Percentiles rank a stretch among this genome's conserved stretches.
Conservation (phyloP, 2,329 filamentous ascomycete genomes). For the Cadophora gregata region DNA sequence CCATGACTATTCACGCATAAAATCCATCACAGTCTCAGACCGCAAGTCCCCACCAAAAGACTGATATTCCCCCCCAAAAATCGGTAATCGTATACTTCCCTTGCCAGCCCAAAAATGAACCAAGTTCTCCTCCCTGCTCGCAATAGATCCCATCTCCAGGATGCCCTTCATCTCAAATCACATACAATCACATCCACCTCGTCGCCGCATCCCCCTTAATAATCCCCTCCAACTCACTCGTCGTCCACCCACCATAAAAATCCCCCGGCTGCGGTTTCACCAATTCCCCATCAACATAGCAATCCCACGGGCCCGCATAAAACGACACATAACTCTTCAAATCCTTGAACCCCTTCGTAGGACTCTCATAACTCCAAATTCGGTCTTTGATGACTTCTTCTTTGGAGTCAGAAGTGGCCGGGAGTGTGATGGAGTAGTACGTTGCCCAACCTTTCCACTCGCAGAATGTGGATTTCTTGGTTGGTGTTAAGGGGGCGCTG, state of each 20-base stretch:
- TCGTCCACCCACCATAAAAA: slow-evolving; percentile 70
- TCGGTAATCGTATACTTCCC: too few relatives aligned
- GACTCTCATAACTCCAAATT: slow-evolving; percentile 64
- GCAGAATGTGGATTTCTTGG: slow-evolving; percentile 55
- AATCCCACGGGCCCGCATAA: slow-evolving; percentile 67
- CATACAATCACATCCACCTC: slow-evolving; percentile 36
- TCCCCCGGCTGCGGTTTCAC: slow-evolving; percentile 65
- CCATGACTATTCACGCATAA: too few relatives aligned
- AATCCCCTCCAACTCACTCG: slow-evolving; percentile 61
- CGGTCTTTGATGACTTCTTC: slow-evolving; percentile 53
- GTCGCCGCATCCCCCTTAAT: slow-evolving; percentile 50
- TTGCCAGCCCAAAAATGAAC: too few relatives aligned
- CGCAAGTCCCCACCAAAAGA: too few relatives aligned
- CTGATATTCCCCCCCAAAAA: too few relatives aligned
- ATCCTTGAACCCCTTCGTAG: slow-evolving; percentile 56
- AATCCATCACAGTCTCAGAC: too few relatives aligned
- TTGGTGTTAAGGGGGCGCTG: slow-evolving; percentile 53
- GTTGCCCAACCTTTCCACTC: slow-evolving; percentile 67
- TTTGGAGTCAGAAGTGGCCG: slow-evolving; percentile 10
- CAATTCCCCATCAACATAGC: slow-evolving; percentile 65
- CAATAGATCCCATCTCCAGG: too few relatives aligned
- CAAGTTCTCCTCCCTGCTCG: too few relatives aligned
- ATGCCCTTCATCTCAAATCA: too few relatives aligned
- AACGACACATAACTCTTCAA: slow-evolving; percentile 64
- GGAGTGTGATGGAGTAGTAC: slow-evolving; percentile 55